These are phyloP conservation scores for Craterostigma plantagineum DNA, from an alignment of 257 asterid genomes.

Conservation along the genomic window DNA sequence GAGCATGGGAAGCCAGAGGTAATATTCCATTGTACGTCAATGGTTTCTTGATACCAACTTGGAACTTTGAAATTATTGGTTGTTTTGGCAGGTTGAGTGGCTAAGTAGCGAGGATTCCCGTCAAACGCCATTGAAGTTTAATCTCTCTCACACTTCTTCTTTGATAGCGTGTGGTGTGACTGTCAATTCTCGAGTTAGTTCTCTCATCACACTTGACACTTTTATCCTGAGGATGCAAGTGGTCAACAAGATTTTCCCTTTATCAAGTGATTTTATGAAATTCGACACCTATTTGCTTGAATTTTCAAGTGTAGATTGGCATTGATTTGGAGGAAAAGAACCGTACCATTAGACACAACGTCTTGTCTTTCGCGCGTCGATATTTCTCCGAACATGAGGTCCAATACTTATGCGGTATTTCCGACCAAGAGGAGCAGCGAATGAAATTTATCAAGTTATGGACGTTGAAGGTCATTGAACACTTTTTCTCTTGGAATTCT, in stretches of 20 bases:
- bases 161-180: conserved; percentile 83
- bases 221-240: not conserved
- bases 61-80: conserved; percentile 6
- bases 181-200: conserved; percentile 46
- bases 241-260: not conserved
- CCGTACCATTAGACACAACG: conserved; percentile 35
- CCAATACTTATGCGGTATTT: conserved; percentile 30
- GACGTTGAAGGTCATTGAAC: conserved; percentile 86
- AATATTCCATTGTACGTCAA: conserved; percentile 1
- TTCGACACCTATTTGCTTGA: not conserved
- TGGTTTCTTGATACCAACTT: too few relatives aligned
- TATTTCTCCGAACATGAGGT: conserved; percentile 52
- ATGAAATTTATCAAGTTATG: conserved; percentile 76
- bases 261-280: conserved; percentile 3
- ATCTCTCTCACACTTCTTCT: conserved; percentile 81
- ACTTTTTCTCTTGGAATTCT: too few relatives aligned
- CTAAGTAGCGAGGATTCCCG: conserved; percentile 19
- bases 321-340: conserved; percentile 77
- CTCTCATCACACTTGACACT: conserved; percentile 9
- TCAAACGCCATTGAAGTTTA: conserved; percentile 56
- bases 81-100: conserved; percentile 55
- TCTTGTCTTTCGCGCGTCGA: conserved; percentile 57
- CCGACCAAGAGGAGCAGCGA: conserved; percentile 53
- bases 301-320: conserved; percentile 45
- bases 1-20: conserved; percentile 87